Base-by-base conservation (phyloP, 139 green algal genomes). In the Chlamydomonas incerta region DNA sequence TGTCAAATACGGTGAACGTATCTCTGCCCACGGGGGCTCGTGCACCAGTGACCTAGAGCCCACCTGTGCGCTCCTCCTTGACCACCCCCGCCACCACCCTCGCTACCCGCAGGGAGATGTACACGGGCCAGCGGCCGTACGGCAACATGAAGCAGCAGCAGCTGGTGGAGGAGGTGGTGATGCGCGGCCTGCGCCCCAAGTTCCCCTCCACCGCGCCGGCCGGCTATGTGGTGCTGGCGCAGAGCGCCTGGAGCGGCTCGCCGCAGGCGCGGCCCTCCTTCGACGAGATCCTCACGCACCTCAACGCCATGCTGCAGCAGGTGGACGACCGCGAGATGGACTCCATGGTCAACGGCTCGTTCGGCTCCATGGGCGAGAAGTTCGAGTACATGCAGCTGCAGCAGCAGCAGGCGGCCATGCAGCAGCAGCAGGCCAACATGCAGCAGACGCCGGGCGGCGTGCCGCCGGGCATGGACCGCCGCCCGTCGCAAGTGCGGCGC, bases 81-180 rank as follows among this genome's bases (percentile, higher is more conserved):
- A n/a, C n/a, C 55, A 24, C 20, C 55, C 55, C 2, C 55, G 55
- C 55, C 55, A 2, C 55, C 55, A 14, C 55, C 55, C 18, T 10
- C 20, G 17, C 55, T 20, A 6, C 55, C 11, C 11, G 3, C 55
- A 33, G 87, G 88, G 91, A 92, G 87, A 80, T 92, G 82, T 87
- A 89, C 81, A 88, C 85, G 41, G 85, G 89, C 1, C 85, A 89
- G 82, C 85, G 86, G 37, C 89, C 86, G 23, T 92, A 90, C 65
- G 86, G 88, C 80, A 92, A 90, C 87, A 93, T 93, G 89, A 90
- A 90, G 83, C 91, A 94, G 86, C 91, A 94, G 83, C 86, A 92
- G 88, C 81, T 90, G 58, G 82, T 91, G 63, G 87, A 89, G 74
- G 86, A 90, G 83, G 89, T 93, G n/a, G 91, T 94, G 67, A 92